Percentiles rank a stretch among this genome's conserved stretches.
These are phyloP conservation scores for Talaromyces sp. DNA, from an alignment of 2,329 filamentous ascomycete species.

Conservation along the genomic window DNA sequence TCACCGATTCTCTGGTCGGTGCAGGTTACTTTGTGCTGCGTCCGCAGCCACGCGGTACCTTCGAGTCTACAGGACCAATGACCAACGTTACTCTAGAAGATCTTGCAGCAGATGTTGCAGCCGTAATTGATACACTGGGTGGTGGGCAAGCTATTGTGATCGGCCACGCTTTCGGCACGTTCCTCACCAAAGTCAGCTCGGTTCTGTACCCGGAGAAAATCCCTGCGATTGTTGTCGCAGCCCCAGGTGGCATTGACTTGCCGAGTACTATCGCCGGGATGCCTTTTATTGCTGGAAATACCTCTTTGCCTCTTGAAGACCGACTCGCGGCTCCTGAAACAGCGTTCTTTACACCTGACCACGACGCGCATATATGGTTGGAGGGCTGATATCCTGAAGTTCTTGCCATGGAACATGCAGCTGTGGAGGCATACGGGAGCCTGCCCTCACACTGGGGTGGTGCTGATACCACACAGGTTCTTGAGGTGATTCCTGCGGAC, in stretches of 20 bases:
- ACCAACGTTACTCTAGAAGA: neutral
- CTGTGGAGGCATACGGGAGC: constrained; percentile 3
- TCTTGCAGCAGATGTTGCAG: neutral
- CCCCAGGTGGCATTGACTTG: neutral
- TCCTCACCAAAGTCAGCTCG: neutral
- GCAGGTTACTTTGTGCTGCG: constrained; percentile 2
- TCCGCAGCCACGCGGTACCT: constrained; percentile 1
- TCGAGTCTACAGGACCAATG: constrained; percentile 1
- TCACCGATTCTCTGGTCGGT: neutral
- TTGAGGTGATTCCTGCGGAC: neutral
- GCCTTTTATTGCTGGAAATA: constrained; percentile 2
- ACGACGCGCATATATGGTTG: neutral
- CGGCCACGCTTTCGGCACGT: constrained; percentile 3
- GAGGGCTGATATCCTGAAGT: neutral
- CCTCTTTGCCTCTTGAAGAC: neutral
- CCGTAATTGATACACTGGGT: neutral
- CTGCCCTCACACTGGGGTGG: neutral
- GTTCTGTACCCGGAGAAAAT: constrained; percentile 3
- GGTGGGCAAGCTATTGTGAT: neutral
- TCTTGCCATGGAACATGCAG: neutral
- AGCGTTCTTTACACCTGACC: neutral
- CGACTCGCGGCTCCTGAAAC: neutral
- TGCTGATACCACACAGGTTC: neutral
- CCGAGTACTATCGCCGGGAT: neutral
- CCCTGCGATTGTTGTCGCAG: neutral